Evolutionary conservation across 2,329 filamentous ascomycete species (phyloP).

Genomic region (Tolypocladium ovalisporum): DNA sequence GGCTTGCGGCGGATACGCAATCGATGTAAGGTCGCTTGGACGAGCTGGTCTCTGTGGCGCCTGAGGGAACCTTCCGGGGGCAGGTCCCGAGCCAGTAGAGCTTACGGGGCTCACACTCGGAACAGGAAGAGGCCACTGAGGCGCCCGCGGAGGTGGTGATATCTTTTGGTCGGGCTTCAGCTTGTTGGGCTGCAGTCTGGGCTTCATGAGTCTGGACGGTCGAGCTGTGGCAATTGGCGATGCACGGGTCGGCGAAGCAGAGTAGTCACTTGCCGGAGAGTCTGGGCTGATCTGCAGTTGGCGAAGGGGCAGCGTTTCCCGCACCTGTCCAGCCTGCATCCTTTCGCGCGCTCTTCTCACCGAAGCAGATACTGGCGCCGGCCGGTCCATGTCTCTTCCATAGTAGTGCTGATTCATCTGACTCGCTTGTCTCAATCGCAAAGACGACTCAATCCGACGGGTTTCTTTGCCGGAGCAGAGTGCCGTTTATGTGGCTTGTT

Average conservation of each 20-base stretch:
- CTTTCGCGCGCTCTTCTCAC: conserved; percentile 44
- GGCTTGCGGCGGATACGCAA: conserved; percentile 43
- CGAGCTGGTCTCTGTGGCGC: conserved; percentile 48
- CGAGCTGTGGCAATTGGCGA: conserved; percentile 1
- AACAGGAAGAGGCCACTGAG: conserved; percentile 43
- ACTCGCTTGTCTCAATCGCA: neutral
- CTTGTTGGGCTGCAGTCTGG: conserved; percentile 13
- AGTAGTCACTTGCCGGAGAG: neutral
- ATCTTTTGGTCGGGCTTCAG: conserved; percentile 21
- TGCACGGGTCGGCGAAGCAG: neutral
- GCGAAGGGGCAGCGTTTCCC: conserved; percentile 10
- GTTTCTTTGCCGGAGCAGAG: conserved; percentile 5
- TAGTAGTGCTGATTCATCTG: conserved; percentile 47
- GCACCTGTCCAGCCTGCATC: conserved; percentile 28
- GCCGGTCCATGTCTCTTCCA: conserved; percentile 41
- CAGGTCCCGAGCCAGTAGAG: conserved; percentile 27
- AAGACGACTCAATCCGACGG: conserved; percentile 7
- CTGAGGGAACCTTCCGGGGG: conserved; percentile 34
- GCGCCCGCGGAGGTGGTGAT: conserved; percentile 38
- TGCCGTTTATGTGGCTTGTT: neutral
- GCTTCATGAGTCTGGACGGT: conserved; percentile 9
- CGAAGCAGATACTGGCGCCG: conserved; percentile 32
- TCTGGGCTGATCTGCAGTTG: conserved; percentile 10
- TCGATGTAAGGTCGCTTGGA: conserved; percentile 48
- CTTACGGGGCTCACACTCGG: conserved; percentile 23